These are phyloP conservation scores for Withania somnifera DNA, from an alignment of 305 asterid species.

Conservation along the genomic window DNA sequence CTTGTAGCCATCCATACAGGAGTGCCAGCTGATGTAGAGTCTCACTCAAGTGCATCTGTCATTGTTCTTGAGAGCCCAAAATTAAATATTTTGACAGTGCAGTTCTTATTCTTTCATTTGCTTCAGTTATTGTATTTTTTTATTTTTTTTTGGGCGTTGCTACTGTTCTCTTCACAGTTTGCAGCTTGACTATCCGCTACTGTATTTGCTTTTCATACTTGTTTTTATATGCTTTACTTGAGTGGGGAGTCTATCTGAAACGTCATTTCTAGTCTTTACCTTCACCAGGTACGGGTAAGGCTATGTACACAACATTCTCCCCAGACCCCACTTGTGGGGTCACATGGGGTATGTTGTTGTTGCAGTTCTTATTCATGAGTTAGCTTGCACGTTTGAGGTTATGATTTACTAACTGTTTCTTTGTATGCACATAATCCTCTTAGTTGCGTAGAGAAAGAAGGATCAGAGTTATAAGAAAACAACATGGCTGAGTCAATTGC, in stretches of 20 bases:
- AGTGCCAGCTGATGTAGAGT: constrained; percentile 78
- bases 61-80: constrained; percentile 84
- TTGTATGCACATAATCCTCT: constrained; percentile 97
- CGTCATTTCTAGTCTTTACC: too few species aligned
- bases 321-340: too few species aligned
- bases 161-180: too few species aligned
- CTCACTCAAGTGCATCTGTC: constrained; percentile 44
- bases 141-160: too few species aligned
- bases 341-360: too few species aligned
- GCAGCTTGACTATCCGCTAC: too few species aligned
- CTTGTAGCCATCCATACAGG: constrained; percentile 90
- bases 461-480: background rate
- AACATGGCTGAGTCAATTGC: background rate
- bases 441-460: constrained; percentile 5
- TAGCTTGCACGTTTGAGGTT: constrained; percentile 53
- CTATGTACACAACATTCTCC: too few species aligned
- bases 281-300: constrained; percentile 60
- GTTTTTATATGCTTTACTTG: too few species aligned
- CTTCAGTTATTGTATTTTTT: too few species aligned
- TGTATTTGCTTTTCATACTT: too few species aligned
- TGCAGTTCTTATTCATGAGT: too few species aligned
- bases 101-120: constrained; percentile 20
- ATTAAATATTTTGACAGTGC: constrained; percentile 82
- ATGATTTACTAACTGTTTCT: constrained; percentile 85
- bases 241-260: too few species aligned